Evolutionary conservation across 2,329 filamentous ascomycete genomes (phyloP).

Genomic region (Xylariaceae sp.): DNA sequence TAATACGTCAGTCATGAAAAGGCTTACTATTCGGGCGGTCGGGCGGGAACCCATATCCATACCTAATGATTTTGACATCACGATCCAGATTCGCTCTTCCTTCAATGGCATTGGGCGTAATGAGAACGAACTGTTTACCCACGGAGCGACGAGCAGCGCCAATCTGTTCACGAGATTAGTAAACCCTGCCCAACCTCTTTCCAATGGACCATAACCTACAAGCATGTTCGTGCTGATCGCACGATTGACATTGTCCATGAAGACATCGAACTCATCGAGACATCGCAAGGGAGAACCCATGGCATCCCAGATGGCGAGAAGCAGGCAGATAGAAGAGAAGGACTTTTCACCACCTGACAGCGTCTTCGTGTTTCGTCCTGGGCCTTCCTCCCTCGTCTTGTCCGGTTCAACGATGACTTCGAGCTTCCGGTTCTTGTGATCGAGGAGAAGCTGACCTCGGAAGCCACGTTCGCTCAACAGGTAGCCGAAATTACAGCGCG

Average conservation of each 20-base stretch:
- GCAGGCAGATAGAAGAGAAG: constrained; percentile 90
- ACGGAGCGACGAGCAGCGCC: constrained; percentile 76
- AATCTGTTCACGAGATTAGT: constrained; percentile 50
- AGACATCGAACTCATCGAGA: constrained; percentile 96
- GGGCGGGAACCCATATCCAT: constrained; percentile 4
- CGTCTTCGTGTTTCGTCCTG: constrained; percentile 81
- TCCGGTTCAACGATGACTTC: constrained; percentile 72
- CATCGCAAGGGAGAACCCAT: constrained; percentile 95
- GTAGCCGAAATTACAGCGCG: constrained; percentile 81
- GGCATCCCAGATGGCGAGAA: constrained; percentile 92
- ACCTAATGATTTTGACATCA: constrained; percentile 77
- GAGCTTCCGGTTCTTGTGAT: constrained; percentile 69
- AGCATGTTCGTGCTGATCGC: constrained; percentile 92
- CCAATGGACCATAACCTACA: constrained; percentile 45
- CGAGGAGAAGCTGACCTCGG: constrained; percentile 71
- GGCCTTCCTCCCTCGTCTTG: constrained; percentile 61
- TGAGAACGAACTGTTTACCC: constrained; percentile 92
- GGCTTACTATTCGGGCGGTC: not conserved
- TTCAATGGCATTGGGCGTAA: constrained; percentile 84
- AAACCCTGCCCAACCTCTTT: constrained; percentile 3
- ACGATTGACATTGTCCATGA: constrained; percentile 97
- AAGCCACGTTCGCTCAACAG: constrained; percentile 86
- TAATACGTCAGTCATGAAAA: constrained; percentile 24
- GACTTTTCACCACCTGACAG: constrained; percentile 96
- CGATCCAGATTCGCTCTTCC: constrained; percentile 50